Base-by-base conservation (phyloP, 1,284 basidiomycete genomes). In the Mycosarcoma maydis region DNA sequence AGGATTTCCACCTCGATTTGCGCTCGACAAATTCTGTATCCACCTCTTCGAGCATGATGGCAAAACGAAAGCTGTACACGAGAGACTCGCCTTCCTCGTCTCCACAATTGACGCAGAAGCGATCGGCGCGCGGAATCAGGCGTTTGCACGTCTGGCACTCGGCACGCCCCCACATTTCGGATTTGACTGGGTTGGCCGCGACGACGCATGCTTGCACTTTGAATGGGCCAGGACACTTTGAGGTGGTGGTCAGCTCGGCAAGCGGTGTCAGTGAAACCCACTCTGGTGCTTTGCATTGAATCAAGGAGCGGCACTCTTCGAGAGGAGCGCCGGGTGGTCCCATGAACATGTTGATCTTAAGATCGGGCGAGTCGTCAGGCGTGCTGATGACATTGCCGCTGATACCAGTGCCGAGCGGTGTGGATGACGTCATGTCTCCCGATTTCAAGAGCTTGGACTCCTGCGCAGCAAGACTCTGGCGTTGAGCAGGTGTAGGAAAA, bases 11-110 rank as follows among this genome's bases (percentile, higher is more conserved):
- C 32, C 48, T 37, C 48, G 45, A 56, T 41, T 59, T 60, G 20
- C 60, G 51, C 5, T 46, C 36, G 19, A 51, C 33, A 20, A 44
- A 55, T 20, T 66, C 68, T 6, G 57, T 33, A 40, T 71, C 68
- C 24, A 59, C 42, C 40, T 71, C 68, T 23, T 71, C 49, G 36
- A 71, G 43, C 58, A 71, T 59, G 14, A 71, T n/a, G 6, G 62
- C 62, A 24, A 71, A 71, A 2, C 68, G 57, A 10, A 71, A 30
- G 14, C 58, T 58, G 45, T 62, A 62, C 20, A 44, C 36, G 3
- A 71, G 44, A 16, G 52, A 52, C 20, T 50, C 50, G 36, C 70
- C 70, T 11, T 69, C 70, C 24, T 68, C 70, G 24, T 72, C 65
- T 6, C 46, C 60, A 38, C 70, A 72, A 29, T 39, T 55, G 46